Base-by-base conservation (phyloP, 2,329 filamentous ascomycete genomes). In the Fusarium sp. region DNA sequence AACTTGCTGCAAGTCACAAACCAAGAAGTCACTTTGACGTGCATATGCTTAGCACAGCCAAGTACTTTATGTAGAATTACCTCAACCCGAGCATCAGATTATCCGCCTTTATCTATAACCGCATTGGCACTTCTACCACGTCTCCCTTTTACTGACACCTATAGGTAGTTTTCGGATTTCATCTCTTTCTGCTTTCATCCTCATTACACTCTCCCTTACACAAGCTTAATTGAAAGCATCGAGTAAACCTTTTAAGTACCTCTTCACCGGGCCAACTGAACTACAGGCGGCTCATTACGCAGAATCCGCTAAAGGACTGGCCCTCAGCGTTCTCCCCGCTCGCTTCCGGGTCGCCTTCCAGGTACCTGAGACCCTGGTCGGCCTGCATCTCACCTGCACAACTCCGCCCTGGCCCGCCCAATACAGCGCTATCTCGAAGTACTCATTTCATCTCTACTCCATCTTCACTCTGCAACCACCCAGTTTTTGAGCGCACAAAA, bases 381-480 rank as follows among this genome's bases (percentile, higher is more conserved):
- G 47, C 28, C 62, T 52, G 63, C 49, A 57, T 53, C 62, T 51
- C 62, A 71, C 44, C 56, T 65, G 69, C 67, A 65, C 70, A 58
- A 58, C 64, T 62, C 53, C 66, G 55, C 66, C 53, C 60, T 53
- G 56, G 62, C 45, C 63, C 60, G 62, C 60, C 58, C 63, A 56
- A 50, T 45, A 48, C 46, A 48, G 47, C 62, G 55, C 67, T 66
- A 73, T 73, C 69, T 70, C 45, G 56, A 56, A 53, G 59, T 69
- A 70, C 72, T 74, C 72, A 74, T 74, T 72, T 74, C 71, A 61
- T 53, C 70, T 73, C 61, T 66, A 70, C 66, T 69, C 68, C 70
- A 71, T 73, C 67, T 65, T 68, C 69, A 70, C 65, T 68, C 57
- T 62, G 61, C 67, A 73, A 70, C 63, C 66, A 73, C 71, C 59